Evolutionary conservation across 768 basidiomycete species (phyloP), one percentile per base, ranked within the genome.

Genomic region (Gloeostereum incarnatum): DNA sequence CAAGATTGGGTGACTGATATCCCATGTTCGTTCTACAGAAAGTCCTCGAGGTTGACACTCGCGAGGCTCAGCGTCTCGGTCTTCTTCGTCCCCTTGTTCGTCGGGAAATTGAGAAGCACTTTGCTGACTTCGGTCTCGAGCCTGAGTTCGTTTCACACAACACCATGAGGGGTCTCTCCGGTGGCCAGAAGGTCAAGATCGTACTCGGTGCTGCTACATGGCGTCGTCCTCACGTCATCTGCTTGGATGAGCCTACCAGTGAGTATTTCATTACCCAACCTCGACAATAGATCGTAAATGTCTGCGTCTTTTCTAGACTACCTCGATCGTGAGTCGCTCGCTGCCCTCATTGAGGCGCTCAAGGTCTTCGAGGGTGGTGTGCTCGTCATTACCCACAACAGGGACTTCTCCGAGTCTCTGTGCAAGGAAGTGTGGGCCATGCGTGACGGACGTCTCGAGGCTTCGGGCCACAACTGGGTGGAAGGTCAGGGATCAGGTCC

Each of bases 371-470:
- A 94, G 65, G 96, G 94, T 61, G 94, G 94, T 81, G 91, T 96
- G 45, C 84, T 96, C 57, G 69, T 96, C 59, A 96, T 97, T 54
- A 96, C 93, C 38, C 93, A 96, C 79, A 91, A 93, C 72, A 81
- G 87, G 45, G 93, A 97, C 73, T 99, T 98, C 76, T 97, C 94
- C 40, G 96, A 98, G 76, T 92, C 89, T 24, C 68, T 99, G 46
- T 98, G 96, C 78, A 73, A 78, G 48, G 94, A 98, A 69, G 92
- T 98, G 29, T 98, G 96, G 96, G 94, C 96, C 27, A 99, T 98
- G 96, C 81, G 86, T 36, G 90, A 98, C 58, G 96, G 96, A 54
- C 81, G 71, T 51, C 80, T 98, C 47, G 90, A 93, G 69, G 91
- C 94, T 5, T 97, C 93, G 31, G 93, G 92, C 45, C 91, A 94